Base-by-base conservation (phyloP, 164 flowering plant genomes). In the grape (Vitis vinifera) region DNA sequence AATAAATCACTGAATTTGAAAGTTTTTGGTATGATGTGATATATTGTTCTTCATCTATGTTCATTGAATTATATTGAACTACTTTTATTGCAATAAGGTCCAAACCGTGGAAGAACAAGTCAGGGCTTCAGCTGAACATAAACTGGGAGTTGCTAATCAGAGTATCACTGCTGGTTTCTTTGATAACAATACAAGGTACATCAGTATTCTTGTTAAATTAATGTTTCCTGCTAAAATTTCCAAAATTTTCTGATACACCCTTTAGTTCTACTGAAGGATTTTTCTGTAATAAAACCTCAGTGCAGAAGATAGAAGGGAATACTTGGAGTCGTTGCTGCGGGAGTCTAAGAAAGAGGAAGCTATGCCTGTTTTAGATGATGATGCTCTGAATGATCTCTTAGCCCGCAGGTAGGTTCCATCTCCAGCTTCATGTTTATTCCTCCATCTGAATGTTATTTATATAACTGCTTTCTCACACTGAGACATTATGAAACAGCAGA, bases 131-230 rank as follows among this genome's bases (percentile, higher is more conserved):
- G 99, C 99, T 51, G 99, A 96, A 85, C 99, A 96, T 79, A 96
- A 96, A 80, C 85, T 96, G 56, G 98, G 99, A 72, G 98, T 96
- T 77, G 99, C 99, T 13, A 96, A 96, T 78, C 99, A 96, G 80
- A 96, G 99, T 74, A 96, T 96, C 68, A 96, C 99, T 72, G 99
- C 99, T 78, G 99, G 99, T 2, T 96, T 96, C 76, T 96, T 96
- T 79, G 99, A 96, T 76, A 96, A 96, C 62, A 87, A 96, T 73
- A 93, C 99, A 17, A 96, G 99, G 99, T 93, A 63, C 59, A 37
- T 68, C 16, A 44, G 50, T n/a, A 19, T 56, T 5, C 50, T 62
- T 14, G 9, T 29, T 14, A 13, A 50, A 29, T 19, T 13, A 50
- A 53, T 50, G 30, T 55, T 16, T 71, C 3, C 64, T 68, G 56